Base-by-base conservation (phyloP, 257 asterid genomes). In the Ilex asprella region DNA sequence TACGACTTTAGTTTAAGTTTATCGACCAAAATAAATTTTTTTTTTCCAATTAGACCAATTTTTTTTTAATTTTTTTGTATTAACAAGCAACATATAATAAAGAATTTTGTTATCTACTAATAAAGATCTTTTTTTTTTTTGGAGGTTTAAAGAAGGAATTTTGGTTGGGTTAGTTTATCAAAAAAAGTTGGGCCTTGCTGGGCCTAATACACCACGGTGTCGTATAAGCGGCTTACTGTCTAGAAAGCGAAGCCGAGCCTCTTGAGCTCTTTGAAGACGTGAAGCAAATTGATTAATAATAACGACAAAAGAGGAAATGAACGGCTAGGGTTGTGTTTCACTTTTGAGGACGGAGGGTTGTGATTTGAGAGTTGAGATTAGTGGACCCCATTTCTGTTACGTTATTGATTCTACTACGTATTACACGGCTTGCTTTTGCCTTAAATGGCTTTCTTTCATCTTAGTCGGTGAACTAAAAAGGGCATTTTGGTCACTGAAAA, bases 341-440 rank as follows among this genome's bases (percentile, higher is more conserved):
- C 57, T 56, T 67, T 53, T 31, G 59, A 52, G 65, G 57, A 67
- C 71, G 61, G 31, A 70, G 60, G 77, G 81, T 65, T 72, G 78
- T 53, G 3, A 67, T 74, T 68, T 58, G 32, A 67, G 53, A 49
- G 69, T 69, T 58, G 56, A 30, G 9, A 2, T n/a, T 15, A 5
- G 14, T 12, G 72, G 75, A 35, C 58, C 82, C 72, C 54, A 32
- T 63, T 56, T 66, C 79, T 31, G 76, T 74, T 78, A 57, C 81
- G 63, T 52, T 54, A 60, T 71, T 35, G 41, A 4, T 35, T 35
- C 41, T 35, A 35, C 41, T 8, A 35, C 41, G 41, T 35, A 54
- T 66, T 10, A 64, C 73, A 68, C 72, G 70, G 58, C 68, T 76
- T 31, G 60, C 65, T 51, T 57, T 70, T 62, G 21, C 55, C 10